These are phyloP conservation scores for Thoreauomyces humboldtii DNA, from an alignment of 192 early-diverging fungal species.

Conservation along the genomic window DNA sequence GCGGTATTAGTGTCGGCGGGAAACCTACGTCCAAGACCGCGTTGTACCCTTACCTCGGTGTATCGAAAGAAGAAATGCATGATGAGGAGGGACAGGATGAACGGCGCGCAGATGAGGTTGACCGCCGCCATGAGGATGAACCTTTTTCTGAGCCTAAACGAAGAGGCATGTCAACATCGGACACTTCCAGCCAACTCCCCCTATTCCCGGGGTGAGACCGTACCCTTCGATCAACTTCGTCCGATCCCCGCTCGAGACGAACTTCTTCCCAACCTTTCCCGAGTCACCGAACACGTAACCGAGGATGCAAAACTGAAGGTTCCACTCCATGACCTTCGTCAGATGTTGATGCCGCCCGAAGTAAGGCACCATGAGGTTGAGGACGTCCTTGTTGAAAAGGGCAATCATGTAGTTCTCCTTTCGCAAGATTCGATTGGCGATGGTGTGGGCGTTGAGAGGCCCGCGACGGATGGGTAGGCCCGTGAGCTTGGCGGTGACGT, in stretches of 20 bases:
- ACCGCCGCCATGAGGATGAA: constrained; percentile 88
- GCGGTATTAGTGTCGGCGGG: neutral
- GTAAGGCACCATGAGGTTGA: constrained; percentile 68
- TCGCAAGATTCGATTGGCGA: constrained; percentile 94
- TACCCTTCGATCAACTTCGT: constrained; percentile 62
- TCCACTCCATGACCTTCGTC: constrained; percentile 91
- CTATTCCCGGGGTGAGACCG: too few species aligned
- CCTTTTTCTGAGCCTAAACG: constrained; percentile 52
- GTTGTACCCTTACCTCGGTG: constrained; percentile 65
- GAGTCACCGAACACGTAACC: constrained; percentile 53
- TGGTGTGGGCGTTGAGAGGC: constrained; percentile 57
- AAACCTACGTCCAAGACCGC: neutral
- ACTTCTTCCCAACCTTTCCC: constrained; percentile 20
- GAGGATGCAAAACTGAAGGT: constrained; percentile 79
- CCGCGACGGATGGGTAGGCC: constrained; percentile 32
- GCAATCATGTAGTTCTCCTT: constrained; percentile 97
- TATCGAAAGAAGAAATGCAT: constrained; percentile 90
- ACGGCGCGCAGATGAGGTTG: constrained; percentile 82
- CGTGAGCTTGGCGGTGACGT: constrained; percentile 72
- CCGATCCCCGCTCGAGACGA: neutral
- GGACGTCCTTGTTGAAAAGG: constrained; percentile 87
- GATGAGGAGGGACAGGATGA: constrained; percentile 77
- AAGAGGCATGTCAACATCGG: too few species aligned
- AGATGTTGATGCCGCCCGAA: constrained; percentile 59
- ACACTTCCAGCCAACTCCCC: too few species aligned